Evolutionary conservation across 148 eudicot species (phyloP).

Genomic region (Arctostaphylos glauca): DNA sequence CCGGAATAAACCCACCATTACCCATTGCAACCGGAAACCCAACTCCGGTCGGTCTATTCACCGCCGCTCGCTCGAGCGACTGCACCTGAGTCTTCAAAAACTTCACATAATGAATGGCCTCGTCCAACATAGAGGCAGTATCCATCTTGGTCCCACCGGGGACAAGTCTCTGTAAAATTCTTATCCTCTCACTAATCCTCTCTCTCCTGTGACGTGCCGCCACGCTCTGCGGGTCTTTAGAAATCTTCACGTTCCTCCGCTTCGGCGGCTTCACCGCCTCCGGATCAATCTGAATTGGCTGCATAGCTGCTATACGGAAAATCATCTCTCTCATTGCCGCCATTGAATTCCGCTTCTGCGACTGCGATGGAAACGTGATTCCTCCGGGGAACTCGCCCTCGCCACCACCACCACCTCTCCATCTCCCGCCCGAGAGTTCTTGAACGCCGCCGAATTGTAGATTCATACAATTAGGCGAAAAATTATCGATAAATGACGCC

Average conservation of each 20-base stretch:
- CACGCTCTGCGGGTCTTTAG: constrained; percentile 80
- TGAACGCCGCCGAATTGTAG: constrained; percentile 13
- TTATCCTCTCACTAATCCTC: constrained; percentile 72
- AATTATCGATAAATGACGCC: not conserved
- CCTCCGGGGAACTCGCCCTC: constrained; percentile 5
- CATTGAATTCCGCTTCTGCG: constrained; percentile 45
- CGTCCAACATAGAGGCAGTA: constrained; percentile 88
- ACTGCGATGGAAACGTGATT: constrained; percentile 2
- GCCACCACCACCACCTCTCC: constrained; percentile 15
- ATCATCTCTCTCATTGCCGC: constrained; percentile 91
- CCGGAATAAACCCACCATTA: constrained; percentile 27
- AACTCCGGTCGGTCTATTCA: constrained; percentile 25
- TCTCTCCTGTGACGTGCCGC: constrained; percentile 85
- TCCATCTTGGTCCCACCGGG: constrained; percentile 96
- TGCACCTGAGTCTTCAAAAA: constrained; percentile 80
- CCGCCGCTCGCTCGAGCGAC: constrained; percentile 52
- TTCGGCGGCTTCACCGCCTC: constrained; percentile 78
- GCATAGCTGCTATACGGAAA: constrained; percentile 84
- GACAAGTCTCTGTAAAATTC: constrained; percentile 75
- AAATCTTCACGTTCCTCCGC: constrained; percentile 74
- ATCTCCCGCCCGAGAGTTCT: not conserved
- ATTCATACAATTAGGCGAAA: constrained; percentile 18
- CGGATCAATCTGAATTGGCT: constrained; percentile 83
- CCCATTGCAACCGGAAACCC: constrained; percentile 51
- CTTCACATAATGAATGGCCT: constrained; percentile 80